Conservation (phyloP, 169 alveolate species). For the Sarcocystis neurona region DNA sequence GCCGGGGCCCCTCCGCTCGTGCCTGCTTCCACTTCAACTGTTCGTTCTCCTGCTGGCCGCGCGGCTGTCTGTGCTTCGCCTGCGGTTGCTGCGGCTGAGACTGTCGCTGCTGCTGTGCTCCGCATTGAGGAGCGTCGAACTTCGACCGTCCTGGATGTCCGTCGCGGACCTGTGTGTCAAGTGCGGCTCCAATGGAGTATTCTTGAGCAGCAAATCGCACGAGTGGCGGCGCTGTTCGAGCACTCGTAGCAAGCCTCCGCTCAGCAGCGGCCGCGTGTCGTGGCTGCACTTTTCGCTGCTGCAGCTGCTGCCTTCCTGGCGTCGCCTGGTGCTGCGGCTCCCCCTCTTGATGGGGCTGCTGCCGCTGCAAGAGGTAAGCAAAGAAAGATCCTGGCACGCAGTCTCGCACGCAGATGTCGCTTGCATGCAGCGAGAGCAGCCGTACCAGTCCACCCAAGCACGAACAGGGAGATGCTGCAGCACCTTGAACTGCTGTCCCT, state of each 20-base stretch:
- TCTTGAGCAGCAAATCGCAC: too few relatives aligned
- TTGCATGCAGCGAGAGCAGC: neutral
- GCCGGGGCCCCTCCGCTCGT: too few relatives aligned
- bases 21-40: neutral
- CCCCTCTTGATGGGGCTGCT: neutral
- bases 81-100: neutral
- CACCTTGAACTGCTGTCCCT: too few relatives aligned
- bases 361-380: neutral
- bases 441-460: too few relatives aligned
- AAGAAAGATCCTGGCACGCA: neutral
- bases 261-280: too few relatives aligned
- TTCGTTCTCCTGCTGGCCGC: neutral
- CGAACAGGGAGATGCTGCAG: too few relatives aligned
- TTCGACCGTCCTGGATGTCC: too few relatives aligned
- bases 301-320: neutral
- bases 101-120: neutral
- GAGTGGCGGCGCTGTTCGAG: too few relatives aligned
- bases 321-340: neutral
- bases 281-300: neutral
- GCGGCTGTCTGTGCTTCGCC: neutral
- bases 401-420: slow-evolving; percentile 5
- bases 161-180: too few relatives aligned
- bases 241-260: too few relatives aligned
- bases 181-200: too few relatives aligned
- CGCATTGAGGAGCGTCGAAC: too few relatives aligned